Percentiles rank a stretch among this genome's conserved stretches.
These are phyloP conservation scores for Isatis lusitanica DNA, from an alignment of 441 rosid species.

Conservation along the genomic window DNA sequence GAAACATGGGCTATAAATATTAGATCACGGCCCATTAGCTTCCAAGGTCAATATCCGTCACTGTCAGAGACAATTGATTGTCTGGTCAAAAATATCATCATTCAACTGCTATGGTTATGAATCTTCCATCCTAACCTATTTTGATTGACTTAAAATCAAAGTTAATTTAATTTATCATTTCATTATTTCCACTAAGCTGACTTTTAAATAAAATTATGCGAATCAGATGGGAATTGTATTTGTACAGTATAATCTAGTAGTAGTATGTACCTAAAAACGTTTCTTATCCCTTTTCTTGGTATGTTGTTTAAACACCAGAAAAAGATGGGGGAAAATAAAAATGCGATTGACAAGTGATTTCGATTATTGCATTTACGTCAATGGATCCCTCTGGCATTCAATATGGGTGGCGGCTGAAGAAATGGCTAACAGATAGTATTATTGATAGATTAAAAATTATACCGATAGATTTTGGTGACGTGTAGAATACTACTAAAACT, in stretches of 20 bases:
- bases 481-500: background rate
- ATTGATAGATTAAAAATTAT: background rate
- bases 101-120: slow-evolving; percentile 23
- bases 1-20: slow-evolving; percentile 1
- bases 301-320: background rate
- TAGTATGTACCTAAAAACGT: background rate
- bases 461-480: background rate
- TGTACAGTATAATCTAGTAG: background rate
- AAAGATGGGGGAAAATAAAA: background rate
- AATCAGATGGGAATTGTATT: background rate
- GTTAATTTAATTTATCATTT: background rate
- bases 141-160: slow-evolving; percentile 34
- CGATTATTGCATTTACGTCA: slow-evolving; percentile 8
- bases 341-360: slow-evolving; percentile 2
- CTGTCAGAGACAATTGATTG: background rate
- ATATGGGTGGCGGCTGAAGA: slow-evolving; percentile 17
- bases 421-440: background rate
- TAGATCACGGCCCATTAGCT: background rate
- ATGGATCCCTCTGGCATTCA: slow-evolving; percentile 19
- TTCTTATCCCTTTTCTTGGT: background rate
- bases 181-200: background rate
- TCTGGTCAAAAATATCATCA: slow-evolving; percentile 22
- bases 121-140: slow-evolving; percentile 19
- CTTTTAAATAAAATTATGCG: background rate
- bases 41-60: background rate